Conservation (phyloP, 1,284 basidiomycete genomes). For the Flammula alnicola region DNA sequence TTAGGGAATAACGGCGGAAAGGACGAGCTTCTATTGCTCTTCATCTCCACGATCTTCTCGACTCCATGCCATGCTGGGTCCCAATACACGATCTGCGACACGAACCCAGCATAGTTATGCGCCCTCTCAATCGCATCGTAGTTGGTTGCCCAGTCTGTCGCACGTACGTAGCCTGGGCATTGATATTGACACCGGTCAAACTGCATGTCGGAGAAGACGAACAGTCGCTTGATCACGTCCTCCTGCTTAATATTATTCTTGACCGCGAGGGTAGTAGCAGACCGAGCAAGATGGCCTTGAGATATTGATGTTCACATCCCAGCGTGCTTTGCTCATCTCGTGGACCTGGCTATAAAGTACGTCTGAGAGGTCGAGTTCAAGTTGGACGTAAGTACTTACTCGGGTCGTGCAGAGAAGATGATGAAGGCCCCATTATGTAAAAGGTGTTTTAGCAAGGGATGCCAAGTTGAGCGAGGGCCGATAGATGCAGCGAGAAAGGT, state of each 20-base stretch:
- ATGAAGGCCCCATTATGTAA: conserved; percentile 68
- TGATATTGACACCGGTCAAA: conserved; percentile 48
- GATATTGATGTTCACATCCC: conserved; percentile 67
- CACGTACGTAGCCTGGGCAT: no score
- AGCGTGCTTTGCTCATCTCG: conserved; percentile 42
- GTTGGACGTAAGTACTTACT: conserved; percentile 50
- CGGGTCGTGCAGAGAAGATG: conserved; percentile 61
- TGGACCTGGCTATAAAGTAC: conserved; percentile 40
- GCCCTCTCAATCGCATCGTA: conserved; percentile 56
- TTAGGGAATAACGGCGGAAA: no score
- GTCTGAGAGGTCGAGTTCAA: conserved; percentile 49
- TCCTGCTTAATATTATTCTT: conserved; percentile 57
- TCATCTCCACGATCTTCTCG: conserved; percentile 54
- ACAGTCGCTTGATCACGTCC: conserved; percentile 76
- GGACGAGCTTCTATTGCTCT: no score
- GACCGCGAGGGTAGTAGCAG: conserved; percentile 66
- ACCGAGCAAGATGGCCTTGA: conserved; percentile 61
- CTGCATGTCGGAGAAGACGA: conserved; percentile 81
- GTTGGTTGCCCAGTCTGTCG: conserved; percentile 58
- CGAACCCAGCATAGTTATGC: conserved; percentile 64
- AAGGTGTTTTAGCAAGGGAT: conserved; percentile 64
- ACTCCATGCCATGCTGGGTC: conserved; percentile 46
- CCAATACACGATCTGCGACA: conserved; percentile 67
- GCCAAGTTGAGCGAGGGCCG: conserved; percentile 70
- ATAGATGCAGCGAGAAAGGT: conserved; percentile 66